Evolutionary conservation across 2,329 filamentous ascomycete species (phyloP).

Genomic region (Neoscytalidium dimidiatum): DNA sequence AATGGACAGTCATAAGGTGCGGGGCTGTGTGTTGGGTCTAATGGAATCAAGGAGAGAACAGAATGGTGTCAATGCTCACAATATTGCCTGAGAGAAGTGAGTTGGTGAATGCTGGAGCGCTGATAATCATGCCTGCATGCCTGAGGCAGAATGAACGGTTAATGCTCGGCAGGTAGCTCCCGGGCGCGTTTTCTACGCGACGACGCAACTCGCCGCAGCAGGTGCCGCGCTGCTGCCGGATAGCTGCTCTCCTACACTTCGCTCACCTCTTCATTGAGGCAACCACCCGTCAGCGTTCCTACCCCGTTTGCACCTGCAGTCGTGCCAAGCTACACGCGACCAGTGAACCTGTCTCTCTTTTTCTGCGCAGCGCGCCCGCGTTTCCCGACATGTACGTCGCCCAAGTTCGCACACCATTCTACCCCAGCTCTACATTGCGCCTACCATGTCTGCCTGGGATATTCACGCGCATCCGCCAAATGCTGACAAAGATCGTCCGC

Average conservation of each 20-base stretch:
- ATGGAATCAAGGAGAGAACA: too few species aligned
- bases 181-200: constrained; percentile 15
- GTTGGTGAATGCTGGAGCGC: too few species aligned
- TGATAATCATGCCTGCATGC: too few species aligned
- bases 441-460: constrained; percentile 6
- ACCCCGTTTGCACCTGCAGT: constrained; percentile 1
- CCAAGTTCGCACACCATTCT: background rate
- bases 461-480: background rate
- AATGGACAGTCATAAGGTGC: too few species aligned
- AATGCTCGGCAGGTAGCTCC: background rate
- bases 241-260: background rate
- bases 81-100: too few species aligned
- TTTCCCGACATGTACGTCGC: background rate
- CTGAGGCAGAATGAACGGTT: background rate
- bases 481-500: background rate
- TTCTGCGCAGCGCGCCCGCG: background rate
- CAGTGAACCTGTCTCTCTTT: background rate
- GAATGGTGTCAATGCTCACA: too few species aligned
- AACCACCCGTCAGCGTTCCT: constrained; percentile 4
- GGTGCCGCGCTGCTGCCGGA: background rate
- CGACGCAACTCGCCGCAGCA: constrained; percentile 5
- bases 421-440: background rate
- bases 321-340: constrained; percentile 4
- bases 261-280: background rate
- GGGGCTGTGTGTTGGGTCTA: too few species aligned